Conservation (phyloP, 257 asterid genomes). For the Mentha longifolia region DNA sequence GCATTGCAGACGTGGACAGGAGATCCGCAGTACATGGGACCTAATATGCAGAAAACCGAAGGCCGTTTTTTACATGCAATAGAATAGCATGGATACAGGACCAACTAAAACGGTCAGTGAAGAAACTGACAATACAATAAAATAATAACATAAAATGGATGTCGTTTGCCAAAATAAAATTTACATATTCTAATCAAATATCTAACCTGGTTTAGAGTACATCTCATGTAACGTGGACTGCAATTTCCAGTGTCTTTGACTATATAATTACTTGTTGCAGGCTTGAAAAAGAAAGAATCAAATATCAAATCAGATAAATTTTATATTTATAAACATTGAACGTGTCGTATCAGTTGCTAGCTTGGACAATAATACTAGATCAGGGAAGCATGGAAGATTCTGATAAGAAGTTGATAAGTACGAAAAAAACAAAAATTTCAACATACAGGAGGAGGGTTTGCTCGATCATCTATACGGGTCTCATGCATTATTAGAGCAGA, state of each 20-base stretch:
- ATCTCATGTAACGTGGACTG: slow-evolving; percentile 97
- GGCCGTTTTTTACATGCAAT: slow-evolving; percentile 30
- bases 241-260: slow-evolving; percentile 92
- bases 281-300: slow-evolving; percentile 51
- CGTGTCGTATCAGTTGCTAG: neutral
- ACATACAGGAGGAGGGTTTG: slow-evolving; percentile 93
- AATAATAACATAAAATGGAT: neutral
- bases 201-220: slow-evolving; percentile 84
- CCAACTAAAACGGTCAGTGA: neutral
- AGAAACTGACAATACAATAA: slow-evolving; percentile 16
- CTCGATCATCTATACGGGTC: slow-evolving; percentile 89
- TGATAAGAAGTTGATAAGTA: slow-evolving; percentile 5
- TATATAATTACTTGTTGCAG: slow-evolving; percentile 84
- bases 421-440: neutral
- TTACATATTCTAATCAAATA: neutral
- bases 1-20: slow-evolving; percentile 92
- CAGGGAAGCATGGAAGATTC: slow-evolving; percentile 12
- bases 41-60: slow-evolving; percentile 49
- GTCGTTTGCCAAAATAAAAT: slow-evolving; percentile 5
- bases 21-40: slow-evolving; percentile 90
- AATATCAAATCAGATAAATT: slow-evolving; percentile 24
- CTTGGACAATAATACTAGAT: slow-evolving; percentile 20
- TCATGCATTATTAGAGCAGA: slow-evolving; percentile 72
- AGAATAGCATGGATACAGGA: slow-evolving; percentile 26
- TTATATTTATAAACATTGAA: slow-evolving; percentile 20